A percentile compares a stretch with the other conserved stretches of the same genome.
Conservation (phyloP, 2,329 filamentous ascomycete genomes). For the Stemphylium lycopersici region DNA sequence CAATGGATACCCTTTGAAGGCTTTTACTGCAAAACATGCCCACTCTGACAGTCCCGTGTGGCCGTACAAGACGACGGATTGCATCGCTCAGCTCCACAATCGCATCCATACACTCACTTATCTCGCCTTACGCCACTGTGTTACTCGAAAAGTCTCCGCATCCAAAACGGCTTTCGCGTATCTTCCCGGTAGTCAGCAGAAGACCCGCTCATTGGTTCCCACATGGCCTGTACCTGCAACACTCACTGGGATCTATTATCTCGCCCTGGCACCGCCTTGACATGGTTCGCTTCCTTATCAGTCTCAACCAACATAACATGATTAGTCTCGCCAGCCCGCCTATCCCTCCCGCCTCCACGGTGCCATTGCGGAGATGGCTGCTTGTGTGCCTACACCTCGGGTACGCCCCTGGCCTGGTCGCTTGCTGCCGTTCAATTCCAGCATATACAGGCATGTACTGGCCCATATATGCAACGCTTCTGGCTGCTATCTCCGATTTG, state of each 20-base stretch:
- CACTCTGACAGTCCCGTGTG: background rate
- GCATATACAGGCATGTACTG: background rate
- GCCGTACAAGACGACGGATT: background rate
- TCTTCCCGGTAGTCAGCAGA: conserved; percentile 10
- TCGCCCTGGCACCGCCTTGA: background rate
- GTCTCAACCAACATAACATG: conserved; percentile 9
- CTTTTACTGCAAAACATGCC: background rate
- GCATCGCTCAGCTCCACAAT: background rate
- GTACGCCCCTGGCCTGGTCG: background rate
- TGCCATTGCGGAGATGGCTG: conserved; percentile 9
- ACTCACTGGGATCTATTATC: conserved; percentile 10
- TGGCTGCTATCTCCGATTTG: conserved; percentile 14
- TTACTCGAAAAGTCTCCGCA: conserved; percentile 11
- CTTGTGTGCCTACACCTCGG: background rate
- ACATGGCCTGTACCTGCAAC: conserved; percentile 13
- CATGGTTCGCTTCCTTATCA: conserved; percentile 16
- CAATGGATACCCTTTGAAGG: background rate
- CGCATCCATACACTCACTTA: background rate
- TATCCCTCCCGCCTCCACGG: conserved; percentile 11
- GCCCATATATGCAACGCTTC: background rate
- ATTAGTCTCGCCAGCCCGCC: conserved; percentile 6
- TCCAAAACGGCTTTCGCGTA: conserved; percentile 11
- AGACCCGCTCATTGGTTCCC: conserved; percentile 14
- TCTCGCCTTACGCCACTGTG: conserved; percentile 19
- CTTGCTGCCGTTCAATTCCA: background rate